phyloP scores from a whole-genome alignment of 768 basidiomycete genomes.

The Termitomyces sp. region DNA sequence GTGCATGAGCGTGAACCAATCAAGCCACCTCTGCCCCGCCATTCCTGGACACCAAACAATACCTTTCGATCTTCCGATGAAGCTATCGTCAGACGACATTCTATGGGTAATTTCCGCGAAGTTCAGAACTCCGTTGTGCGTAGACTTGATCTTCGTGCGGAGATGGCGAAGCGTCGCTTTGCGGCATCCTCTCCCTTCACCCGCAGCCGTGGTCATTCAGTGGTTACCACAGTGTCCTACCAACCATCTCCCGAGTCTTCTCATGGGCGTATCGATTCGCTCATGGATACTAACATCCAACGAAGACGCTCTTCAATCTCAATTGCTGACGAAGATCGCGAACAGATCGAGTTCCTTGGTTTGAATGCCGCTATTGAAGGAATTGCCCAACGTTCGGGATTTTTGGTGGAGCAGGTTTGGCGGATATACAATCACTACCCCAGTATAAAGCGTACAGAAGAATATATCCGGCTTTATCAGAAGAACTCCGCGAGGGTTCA shows the following conservation, averaged over 20 bases:
- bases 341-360: constrained; percentile 17
- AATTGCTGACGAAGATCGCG: constrained; percentile 16
- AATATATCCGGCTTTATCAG: constrained; percentile 31
- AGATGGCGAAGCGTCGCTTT: constrained; percentile 8
- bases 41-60: constrained; percentile 13
- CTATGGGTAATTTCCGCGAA: constrained; percentile 2
- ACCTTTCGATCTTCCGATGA: not conserved
- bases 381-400: constrained; percentile 43
- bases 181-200: constrained; percentile 2
- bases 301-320: constrained; percentile 7
- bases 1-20: not conserved
- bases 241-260: not conserved
- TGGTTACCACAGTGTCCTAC: constrained; percentile 1
- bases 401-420: constrained; percentile 33
- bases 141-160: constrained; percentile 14
- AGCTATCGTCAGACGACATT: constrained; percentile 8
- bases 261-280: not conserved
- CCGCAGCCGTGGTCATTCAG: not conserved
- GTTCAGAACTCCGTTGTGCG: not conserved
- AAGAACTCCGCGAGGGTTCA: constrained; percentile 14
- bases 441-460: constrained; percentile 33
- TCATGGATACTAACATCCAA: not conserved
- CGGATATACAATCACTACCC: constrained; percentile 27
- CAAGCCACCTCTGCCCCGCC: constrained; percentile 1
- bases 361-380: constrained; percentile 22